Evolutionary conservation across 2,329 filamentous ascomycete genomes (phyloP), one percentile per base, ranked within the genome.

Genomic region (Aspergillus hortae): DNA sequence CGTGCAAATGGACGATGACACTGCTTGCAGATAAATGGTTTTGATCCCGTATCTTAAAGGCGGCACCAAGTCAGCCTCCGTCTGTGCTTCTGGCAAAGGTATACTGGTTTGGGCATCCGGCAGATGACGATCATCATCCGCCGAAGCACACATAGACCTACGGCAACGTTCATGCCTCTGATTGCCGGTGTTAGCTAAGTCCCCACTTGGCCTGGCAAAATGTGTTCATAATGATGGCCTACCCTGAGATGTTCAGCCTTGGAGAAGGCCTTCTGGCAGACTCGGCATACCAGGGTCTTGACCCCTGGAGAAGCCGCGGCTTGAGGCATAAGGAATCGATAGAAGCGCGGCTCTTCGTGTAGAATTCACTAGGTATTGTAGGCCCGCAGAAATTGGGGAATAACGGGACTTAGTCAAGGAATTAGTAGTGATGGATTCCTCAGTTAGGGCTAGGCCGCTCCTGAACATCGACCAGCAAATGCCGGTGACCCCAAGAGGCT

Each of bases 151-250:
- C 51, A 59, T 21, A 25, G 27, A 38, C 71, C 65, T 70, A 74
- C 71, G 72, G 52, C 70, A 71, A 33, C 70, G 69, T 60, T 75
- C 72, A 59, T 75, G 73, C 66, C 73, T 73, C 72, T 75, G 56
- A 52, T 49, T 49, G 33, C 44, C 36, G 40, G 33, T 48, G 38
- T 55, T 52, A 57, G 55, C 48, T 25, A 46, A 25, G 33, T 51
- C 55, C 51, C 53, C 57, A 57, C 58, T 54, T 58, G 46, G 23
- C 38, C 41, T 23, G 21, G 33, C 32, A 33, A 32, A 49, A 42
- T 40, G 44, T 41, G 44, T 48, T 49, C 58, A 59, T 56, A 30
- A 30, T 30, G 27, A 30, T 30, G 27, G 7, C 27, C 27, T 61
- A 73, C 71, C 59, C 68, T 67, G 19, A 74, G 56, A 62, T 74